Evolutionary conservation across 257 asterid genomes (phyloP).

Genomic region (Phtheirospermum japonicum): DNA sequence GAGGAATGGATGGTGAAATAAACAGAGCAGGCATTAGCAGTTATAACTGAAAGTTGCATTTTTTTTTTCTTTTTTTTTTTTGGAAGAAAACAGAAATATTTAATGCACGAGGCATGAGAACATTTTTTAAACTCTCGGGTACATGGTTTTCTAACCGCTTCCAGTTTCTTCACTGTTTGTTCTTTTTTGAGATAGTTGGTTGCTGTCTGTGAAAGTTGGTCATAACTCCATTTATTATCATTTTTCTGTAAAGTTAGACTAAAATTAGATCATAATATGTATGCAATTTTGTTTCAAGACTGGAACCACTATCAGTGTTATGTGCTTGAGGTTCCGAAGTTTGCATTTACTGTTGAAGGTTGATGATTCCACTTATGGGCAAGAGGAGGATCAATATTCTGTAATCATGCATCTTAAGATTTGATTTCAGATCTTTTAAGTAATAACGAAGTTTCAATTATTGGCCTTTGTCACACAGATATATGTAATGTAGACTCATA

Average conservation of each 20-base stretch:
- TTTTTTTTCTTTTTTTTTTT: too few relatives aligned
- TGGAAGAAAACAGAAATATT: neutral
- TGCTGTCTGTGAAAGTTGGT: constrained; percentile 6
- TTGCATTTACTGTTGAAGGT: constrained; percentile 9
- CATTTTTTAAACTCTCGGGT: neutral
- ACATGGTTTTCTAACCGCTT: neutral
- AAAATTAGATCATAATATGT: neutral
- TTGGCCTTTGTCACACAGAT: neutral
- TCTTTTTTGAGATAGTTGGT: constrained; percentile 17
- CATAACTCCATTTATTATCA: constrained; percentile 7
- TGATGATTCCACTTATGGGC: neutral
- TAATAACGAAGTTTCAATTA: neutral
- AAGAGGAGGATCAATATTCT: neutral
- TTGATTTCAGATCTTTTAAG: neutral
- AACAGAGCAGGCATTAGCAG: constrained; percentile 1
- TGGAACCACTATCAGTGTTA: neutral
- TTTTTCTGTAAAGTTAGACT: constrained; percentile 3
- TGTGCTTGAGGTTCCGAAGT: neutral
- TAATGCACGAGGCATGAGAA: constrained; percentile 1
- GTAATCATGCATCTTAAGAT: constrained; percentile 7
- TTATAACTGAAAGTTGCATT: too few relatives aligned
- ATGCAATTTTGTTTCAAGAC: neutral
- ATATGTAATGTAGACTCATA: neutral
- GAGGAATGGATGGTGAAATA: neutral
- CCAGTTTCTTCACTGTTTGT: constrained; percentile 1